These are phyloP conservation scores for Leccinum obscurum DNA, from an alignment of 768 basidiomycete species.

Conservation along the genomic window DNA sequence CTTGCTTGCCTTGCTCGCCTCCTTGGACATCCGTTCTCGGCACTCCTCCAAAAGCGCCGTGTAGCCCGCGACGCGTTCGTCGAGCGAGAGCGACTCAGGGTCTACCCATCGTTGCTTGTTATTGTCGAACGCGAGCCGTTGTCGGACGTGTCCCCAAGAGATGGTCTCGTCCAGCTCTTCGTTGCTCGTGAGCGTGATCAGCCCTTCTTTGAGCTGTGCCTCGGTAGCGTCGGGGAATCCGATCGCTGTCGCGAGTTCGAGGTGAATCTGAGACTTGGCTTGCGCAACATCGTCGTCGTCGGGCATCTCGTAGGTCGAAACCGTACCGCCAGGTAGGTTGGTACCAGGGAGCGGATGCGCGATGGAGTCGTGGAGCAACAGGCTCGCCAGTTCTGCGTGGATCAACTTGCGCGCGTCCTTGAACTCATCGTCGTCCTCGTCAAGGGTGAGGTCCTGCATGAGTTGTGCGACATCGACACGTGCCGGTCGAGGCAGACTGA, in stretches of 20 bases:
- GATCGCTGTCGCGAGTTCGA: slow-evolving; percentile 75
- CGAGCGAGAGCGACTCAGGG: slow-evolving; percentile 51
- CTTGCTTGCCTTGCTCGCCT: slow-evolving; percentile 80
- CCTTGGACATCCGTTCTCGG: slow-evolving; percentile 73
- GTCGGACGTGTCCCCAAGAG: slow-evolving; percentile 74
- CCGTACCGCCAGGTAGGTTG: slow-evolving; percentile 65
- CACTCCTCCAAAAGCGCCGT: slow-evolving; percentile 56
- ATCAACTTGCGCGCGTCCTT: slow-evolving; percentile 61
- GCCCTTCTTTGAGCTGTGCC: slow-evolving; percentile 75
- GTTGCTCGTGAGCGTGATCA: slow-evolving; percentile 60
- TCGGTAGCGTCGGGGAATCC: slow-evolving; percentile 85
- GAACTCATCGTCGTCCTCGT: slow-evolving; percentile 49
- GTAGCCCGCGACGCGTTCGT: slow-evolving; percentile 66
- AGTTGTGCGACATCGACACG: slow-evolving; percentile 73
- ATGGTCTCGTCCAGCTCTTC: slow-evolving; percentile 59
- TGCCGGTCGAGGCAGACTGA: slow-evolving; percentile 80
- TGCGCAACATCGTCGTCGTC: slow-evolving; percentile 68
- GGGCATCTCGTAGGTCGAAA: slow-evolving; percentile 72
- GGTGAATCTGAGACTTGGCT: slow-evolving; percentile 72
- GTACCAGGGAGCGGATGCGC: slow-evolving; percentile 89
- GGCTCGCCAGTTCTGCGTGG: slow-evolving; percentile 71
- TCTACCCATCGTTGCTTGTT: slow-evolving; percentile 65
- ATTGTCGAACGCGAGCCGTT: slow-evolving; percentile 63
- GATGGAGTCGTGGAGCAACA: slow-evolving; percentile 88
- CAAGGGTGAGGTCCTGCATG: slow-evolving; percentile 55